Conservation (phyloP, 495 filamentous ascomycete species). For the Penicillium herquei region DNA sequence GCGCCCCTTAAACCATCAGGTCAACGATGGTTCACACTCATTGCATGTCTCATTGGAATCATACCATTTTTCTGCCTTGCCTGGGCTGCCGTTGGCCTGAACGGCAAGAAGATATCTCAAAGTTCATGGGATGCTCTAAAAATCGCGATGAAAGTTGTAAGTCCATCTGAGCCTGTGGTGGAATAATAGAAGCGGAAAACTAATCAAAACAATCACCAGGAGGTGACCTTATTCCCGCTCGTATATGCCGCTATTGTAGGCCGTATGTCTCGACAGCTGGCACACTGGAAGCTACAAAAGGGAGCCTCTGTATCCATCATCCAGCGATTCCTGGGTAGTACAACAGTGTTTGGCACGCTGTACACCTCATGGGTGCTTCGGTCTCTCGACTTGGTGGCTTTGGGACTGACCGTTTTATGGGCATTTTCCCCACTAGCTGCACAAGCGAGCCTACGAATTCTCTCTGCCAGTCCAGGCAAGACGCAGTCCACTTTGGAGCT, state of each 20-base stretch:
- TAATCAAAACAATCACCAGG: not conserved
- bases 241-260: conserved; percentile 1
- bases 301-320: not conserved
- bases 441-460: not conserved
- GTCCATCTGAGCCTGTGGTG: not conserved
- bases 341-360: not conserved
- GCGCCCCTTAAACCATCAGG: not conserved
- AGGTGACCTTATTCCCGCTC: not conserved
- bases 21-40: not conserved
- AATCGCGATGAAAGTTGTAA: conserved; percentile 4
- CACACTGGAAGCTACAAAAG: not conserved
- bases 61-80: not conserved
- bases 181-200: not conserved
- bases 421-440: not conserved
- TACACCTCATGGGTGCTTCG: conserved; percentile 1
- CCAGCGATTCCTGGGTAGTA: not conserved
- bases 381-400: not conserved
- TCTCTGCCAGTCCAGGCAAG: not conserved
- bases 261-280: not conserved
- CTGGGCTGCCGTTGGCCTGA: not conserved
- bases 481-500: not conserved
- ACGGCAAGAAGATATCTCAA: not conserved
- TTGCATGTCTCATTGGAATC: not conserved
- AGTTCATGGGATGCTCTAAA: not conserved
- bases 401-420: not conserved